Evolutionary conservation across 768 basidiomycete species (phyloP).

Genomic region (Lanmaoa pseudosensibilis): DNA sequence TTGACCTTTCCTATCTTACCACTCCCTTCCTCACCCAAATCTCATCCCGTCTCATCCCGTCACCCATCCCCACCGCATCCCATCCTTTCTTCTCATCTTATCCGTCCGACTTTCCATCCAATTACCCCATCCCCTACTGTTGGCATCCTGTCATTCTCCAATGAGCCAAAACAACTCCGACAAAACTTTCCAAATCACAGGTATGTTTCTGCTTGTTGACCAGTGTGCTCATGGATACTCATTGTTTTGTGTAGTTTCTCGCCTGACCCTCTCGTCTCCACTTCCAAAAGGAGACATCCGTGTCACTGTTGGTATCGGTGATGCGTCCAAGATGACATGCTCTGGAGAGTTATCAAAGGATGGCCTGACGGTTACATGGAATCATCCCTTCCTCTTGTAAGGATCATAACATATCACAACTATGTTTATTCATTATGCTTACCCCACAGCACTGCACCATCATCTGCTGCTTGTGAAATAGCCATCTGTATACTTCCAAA

Average conservation of each 20-base stretch:
- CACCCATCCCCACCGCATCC: no score
- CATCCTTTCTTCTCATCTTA: neutral
- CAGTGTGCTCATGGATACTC: neutral
- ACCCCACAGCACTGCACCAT: neutral
- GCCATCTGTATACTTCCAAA: neutral
- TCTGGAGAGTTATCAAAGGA: neutral
- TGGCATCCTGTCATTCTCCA: no score
- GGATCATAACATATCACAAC: neutral
- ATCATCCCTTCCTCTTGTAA: neutral
- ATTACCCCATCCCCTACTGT: neutral
- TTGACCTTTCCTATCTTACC: no score
- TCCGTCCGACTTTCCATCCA: neutral
- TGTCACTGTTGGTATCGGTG: neutral
- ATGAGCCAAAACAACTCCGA: neutral
- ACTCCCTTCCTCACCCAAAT: neutral
- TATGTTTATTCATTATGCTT: neutral
- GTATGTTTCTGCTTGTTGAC: neutral
- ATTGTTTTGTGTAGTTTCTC: neutral
- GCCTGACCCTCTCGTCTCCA: neutral
- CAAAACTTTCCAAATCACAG: neutral
- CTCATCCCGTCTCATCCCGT: no score
- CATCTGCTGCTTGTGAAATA: neutral
- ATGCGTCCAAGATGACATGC: neutral
- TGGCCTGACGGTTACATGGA: neutral
- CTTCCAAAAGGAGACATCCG: neutral